phyloP scores from a whole-genome alignment of 2,329 filamentous ascomycete genomes.

The Claviceps quebecensis region DNA sequence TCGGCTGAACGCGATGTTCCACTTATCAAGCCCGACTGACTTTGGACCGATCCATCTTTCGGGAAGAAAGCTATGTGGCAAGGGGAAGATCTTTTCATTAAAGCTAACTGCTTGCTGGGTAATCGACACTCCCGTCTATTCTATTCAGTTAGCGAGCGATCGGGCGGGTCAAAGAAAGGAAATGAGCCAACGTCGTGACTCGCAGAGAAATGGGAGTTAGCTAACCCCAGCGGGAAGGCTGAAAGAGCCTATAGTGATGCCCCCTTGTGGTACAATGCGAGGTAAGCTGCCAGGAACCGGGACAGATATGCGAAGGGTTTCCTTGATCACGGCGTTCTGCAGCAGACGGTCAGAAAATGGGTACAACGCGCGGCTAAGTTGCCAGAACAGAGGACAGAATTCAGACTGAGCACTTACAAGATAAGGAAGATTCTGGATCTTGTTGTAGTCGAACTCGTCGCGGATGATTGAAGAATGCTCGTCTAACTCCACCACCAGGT shows the following conservation, averaged over 20 bases:
- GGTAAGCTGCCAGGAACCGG: neutral
- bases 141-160: too few species aligned
- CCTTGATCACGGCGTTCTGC: conserved; percentile 1
- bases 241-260: neutral
- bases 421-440: neutral
- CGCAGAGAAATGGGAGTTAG: too few species aligned
- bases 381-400: neutral
- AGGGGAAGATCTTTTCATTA: neutral
- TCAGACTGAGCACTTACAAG: neutral
- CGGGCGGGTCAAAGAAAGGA: too few species aligned
- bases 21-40: neutral
- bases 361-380: too few species aligned
- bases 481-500: neutral
- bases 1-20: neutral
- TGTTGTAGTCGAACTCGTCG: neutral
- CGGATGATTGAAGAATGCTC: neutral
- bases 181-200: too few species aligned
- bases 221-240: neutral
- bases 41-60: neutral
- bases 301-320: neutral
- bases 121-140: neutral
- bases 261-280: neutral
- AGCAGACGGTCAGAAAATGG: neutral
- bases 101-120: neutral
- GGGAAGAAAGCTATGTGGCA: neutral